These are phyloP conservation scores for Boletus vermiculosoides DNA, from an alignment of 768 basidiomycete genomes.

Conservation along the genomic window DNA sequence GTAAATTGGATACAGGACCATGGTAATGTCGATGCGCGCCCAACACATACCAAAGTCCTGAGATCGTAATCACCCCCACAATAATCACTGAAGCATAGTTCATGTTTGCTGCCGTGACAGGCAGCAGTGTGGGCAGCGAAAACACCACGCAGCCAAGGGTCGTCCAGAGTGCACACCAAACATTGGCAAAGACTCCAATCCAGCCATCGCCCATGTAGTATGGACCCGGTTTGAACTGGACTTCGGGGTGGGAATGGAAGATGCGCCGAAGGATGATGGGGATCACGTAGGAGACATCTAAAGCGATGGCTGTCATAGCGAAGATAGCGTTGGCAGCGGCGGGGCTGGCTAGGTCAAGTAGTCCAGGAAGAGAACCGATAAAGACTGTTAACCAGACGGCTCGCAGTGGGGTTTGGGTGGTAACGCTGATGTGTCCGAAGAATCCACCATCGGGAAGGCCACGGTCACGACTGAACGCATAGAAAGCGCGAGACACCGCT, in stretches of 20 bases:
- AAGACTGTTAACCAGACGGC: conserved; percentile 54
- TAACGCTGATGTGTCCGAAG: conserved; percentile 47
- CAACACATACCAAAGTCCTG: conserved; percentile 52
- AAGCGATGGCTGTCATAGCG: conserved; percentile 51
- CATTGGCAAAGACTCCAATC: conserved; percentile 44
- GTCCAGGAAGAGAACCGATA: conserved; percentile 41
- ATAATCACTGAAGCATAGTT: conserved; percentile 46
- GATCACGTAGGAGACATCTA: conserved; percentile 56
- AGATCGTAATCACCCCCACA: conserved; percentile 19
- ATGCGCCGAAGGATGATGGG: conserved; percentile 52
- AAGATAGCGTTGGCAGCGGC: conserved; percentile 58
- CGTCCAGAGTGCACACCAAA: conserved; percentile 47
- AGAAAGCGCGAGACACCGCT: conserved; percentile 57
- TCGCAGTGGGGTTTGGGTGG: conserved; percentile 54
- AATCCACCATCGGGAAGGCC: conserved; percentile 58
- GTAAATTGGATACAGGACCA: conserved; percentile 57
- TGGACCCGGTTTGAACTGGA: conserved; percentile 57
- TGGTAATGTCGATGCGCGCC: conserved; percentile 55
- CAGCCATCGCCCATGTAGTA: conserved; percentile 57
- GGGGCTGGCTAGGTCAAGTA: conserved; percentile 52
- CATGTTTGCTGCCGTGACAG: conserved; percentile 49
- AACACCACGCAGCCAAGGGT: conserved; percentile 47
- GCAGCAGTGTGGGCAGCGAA: conserved; percentile 48
- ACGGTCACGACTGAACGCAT: conserved; percentile 55
- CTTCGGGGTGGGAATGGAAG: conserved; percentile 55